Evolutionary conservation across 139 green algal species (phyloP).

Genomic region (Ettlia oleoabundans): DNA sequence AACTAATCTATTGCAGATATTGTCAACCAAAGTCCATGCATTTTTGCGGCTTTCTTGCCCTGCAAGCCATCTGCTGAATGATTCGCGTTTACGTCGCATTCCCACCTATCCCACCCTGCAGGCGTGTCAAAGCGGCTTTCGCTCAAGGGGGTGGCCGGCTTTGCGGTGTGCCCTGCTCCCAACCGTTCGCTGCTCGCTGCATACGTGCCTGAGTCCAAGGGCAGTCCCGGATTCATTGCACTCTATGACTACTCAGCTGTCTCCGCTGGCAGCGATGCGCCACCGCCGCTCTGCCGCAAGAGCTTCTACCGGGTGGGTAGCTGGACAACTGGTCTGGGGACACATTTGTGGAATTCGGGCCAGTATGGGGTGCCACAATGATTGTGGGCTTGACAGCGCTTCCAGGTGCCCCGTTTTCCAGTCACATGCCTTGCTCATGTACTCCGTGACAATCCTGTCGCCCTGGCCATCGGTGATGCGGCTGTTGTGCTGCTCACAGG

Average conservation of each 20-base stretch:
- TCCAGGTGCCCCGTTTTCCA: too few relatives aligned
- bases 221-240: slow-evolving; percentile 70
- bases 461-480: too few relatives aligned
- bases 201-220: slow-evolving; percentile 74
- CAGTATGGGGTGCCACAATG: too few relatives aligned
- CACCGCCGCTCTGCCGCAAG: slow-evolving; percentile 56
- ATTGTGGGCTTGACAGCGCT: too few relatives aligned
- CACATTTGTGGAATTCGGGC: too few relatives aligned
- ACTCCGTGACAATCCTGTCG: too few relatives aligned
- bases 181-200: slow-evolving; percentile 6
- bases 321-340: not conserved
- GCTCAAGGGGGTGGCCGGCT: slow-evolving; percentile 70
- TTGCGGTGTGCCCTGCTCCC: slow-evolving; percentile 58
- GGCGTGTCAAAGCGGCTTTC: slow-evolving; percentile 67
- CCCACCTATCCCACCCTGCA: slow-evolving; percentile 4
- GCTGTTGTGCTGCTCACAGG: slow-evolving; percentile 44
- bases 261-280: slow-evolving; percentile 38
- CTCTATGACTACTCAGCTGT: slow-evolving; percentile 60
- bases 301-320: slow-evolving; percentile 66
- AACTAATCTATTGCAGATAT: too few relatives aligned
- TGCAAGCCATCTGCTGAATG: not conserved
- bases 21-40: too few relatives aligned
- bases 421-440: too few relatives aligned
- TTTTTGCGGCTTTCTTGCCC: not conserved
- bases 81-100: not conserved